A percentile compares a stretch with the other conserved stretches of the same genome.
phyloP scores from a whole-genome alignment of 1,284 basidiomycete genomes.

The Ganoderma multipileum region DNA sequence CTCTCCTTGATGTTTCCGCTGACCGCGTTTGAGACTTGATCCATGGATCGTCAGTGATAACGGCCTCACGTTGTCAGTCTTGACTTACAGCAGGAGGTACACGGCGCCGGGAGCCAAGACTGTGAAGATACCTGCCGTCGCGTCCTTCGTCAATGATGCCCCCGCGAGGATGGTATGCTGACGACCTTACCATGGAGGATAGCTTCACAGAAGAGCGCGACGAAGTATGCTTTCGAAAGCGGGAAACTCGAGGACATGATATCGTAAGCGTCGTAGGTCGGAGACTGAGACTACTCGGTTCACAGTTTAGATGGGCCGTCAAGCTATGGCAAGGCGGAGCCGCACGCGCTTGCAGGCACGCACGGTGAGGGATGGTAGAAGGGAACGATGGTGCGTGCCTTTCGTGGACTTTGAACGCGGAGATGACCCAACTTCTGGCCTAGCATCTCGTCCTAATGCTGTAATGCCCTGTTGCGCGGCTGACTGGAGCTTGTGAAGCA shows the following conservation, averaged over 20 bases:
- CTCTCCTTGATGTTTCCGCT: neutral
- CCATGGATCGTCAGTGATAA: neutral
- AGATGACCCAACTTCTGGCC: no score
- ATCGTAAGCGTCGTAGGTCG: neutral
- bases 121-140: neutral
- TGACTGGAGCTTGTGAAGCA: no score
- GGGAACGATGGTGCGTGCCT: no score
- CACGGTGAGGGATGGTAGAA: no score
- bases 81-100: neutral
- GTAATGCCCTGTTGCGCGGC: no score
- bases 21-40: neutral
- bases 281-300: neutral
- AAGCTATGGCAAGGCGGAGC: no score
- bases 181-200: constrained; percentile 16
- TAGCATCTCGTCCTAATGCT: no score
- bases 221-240: constrained; percentile 16
- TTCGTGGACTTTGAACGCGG: no score
- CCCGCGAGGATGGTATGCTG: neutral
- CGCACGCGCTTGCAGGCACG: no score
- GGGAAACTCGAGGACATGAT: neutral
- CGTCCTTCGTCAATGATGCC: neutral
- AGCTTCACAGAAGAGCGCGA: constrained; percentile 17
- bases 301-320: no score
- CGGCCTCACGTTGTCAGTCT: no score
- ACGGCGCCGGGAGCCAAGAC: neutral